Evolutionary conservation across 441 rosid species (phyloP).

Genomic region (Iberis amara): DNA sequence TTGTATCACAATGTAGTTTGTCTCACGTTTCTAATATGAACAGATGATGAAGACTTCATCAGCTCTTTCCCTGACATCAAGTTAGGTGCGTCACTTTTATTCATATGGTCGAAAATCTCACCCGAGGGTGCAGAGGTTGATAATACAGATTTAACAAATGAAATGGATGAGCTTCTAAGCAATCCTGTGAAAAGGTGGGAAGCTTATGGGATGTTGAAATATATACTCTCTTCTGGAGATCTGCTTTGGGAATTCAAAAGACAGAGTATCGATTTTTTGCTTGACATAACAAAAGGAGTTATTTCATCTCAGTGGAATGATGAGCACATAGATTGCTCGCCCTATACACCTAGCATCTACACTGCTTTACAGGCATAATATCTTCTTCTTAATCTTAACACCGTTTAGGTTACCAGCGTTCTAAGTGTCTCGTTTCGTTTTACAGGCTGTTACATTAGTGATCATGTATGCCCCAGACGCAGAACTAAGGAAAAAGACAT

Average conservation of each 20-base stretch:
- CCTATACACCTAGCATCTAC: slow-evolving; percentile 51
- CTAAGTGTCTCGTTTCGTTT: slow-evolving; percentile 19
- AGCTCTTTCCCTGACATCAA: slow-evolving; percentile 42
- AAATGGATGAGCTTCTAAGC: slow-evolving; percentile 48
- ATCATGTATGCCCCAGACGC: slow-evolving; percentile 57
- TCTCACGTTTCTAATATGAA: too few relatives aligned
- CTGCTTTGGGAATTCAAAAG: slow-evolving; percentile 67
- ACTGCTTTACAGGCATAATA: slow-evolving; percentile 60
- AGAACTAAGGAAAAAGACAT: slow-evolving; percentile 55
- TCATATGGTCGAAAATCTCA: slow-evolving; percentile 69
- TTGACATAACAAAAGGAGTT: slow-evolving; percentile 45
- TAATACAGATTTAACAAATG: slow-evolving; percentile 35
- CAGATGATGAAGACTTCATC: slow-evolving; percentile 50
- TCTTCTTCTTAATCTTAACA: slow-evolving; percentile 19
- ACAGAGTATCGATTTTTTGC: slow-evolving; percentile 59
- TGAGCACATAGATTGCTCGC: slow-evolving; percentile 43
- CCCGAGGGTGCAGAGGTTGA: slow-evolving; percentile 45
- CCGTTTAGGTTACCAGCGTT: slow-evolving; percentile 6
- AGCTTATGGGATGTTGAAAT: slow-evolving; percentile 68
- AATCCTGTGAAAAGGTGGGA: slow-evolving; percentile 62
- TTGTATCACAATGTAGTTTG: too few relatives aligned
- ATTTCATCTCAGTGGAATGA: slow-evolving; percentile 29
- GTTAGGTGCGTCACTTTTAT: slow-evolving; percentile 74
- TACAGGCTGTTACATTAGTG: slow-evolving; percentile 58
- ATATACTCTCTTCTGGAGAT: slow-evolving; percentile 46